Conservation (phyloP, 768 basidiomycete species). For the Suillus luteus region DNA sequence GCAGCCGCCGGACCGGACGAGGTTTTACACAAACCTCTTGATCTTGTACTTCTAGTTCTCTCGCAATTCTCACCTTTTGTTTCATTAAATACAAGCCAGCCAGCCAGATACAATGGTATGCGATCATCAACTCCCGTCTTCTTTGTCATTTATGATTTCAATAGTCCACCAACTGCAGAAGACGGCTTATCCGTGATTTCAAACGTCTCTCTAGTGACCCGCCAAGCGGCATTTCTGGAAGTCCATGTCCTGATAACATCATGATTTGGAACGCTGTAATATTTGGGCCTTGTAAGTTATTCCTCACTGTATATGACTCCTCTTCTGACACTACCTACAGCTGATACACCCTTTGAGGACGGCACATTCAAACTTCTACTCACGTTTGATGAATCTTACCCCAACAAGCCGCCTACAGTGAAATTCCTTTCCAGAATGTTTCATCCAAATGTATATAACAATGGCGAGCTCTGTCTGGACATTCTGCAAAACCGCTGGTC, state of each 20-base stretch:
- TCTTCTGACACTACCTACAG: constrained; percentile 40
- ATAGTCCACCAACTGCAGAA: constrained; percentile 91
- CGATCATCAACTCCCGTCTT: background rate
- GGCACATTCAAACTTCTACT: constrained; percentile 97
- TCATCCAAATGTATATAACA: constrained; percentile 98
- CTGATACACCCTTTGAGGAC: constrained; percentile 98
- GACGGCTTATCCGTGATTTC: constrained; percentile 97
- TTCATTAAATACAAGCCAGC: background rate
- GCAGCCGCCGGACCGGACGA: constrained; percentile 2
- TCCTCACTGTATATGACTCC: background rate
- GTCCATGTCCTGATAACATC: constrained; percentile 97
- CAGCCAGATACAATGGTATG: constrained; percentile 9
- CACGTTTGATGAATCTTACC: constrained; percentile 97
- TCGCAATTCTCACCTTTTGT: background rate
- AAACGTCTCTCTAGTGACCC: constrained; percentile 94
- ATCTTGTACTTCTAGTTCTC: constrained; percentile 17
- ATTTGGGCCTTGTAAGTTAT: constrained; percentile 89
- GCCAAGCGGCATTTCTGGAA: constrained; percentile 94
- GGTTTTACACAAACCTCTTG: constrained; percentile 7
- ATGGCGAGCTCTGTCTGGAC: constrained; percentile 97
- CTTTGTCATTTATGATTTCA: background rate
- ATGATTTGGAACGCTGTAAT: constrained; percentile 99
- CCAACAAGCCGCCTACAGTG: constrained; percentile 97
- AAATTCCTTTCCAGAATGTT: constrained; percentile 98
- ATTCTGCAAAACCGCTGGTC: constrained; percentile 99